Conservation (phyloP, 2,329 filamentous ascomycete species). For the Proliferodiscus dingleyae region DNA sequence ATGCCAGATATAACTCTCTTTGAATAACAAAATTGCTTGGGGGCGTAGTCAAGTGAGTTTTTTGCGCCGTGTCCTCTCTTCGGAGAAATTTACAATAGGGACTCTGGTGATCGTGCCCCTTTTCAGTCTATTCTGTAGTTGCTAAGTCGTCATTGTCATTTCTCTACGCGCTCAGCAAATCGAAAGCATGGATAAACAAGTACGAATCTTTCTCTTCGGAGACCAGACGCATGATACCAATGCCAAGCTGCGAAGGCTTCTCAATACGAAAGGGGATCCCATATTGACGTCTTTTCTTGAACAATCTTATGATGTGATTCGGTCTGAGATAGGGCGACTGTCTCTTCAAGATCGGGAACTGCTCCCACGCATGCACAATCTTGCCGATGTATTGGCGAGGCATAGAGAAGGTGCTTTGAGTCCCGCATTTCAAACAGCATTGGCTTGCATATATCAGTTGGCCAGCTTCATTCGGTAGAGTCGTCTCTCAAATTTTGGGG, state of each 20-base stretch:
- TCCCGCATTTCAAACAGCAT: neutral
- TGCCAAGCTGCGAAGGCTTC: neutral
- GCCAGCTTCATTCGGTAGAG: neutral
- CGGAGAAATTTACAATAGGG: no score
- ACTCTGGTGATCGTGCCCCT: no score
- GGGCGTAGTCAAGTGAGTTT: no score
- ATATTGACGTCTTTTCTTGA: neutral
- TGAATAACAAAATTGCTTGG: no score
- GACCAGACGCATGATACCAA: neutral
- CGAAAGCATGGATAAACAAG: neutral
- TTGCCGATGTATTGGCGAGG: neutral
- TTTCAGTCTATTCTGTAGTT: no score
- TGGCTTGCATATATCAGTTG: neutral
- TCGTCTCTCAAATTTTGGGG: neutral
- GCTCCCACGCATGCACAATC: neutral
- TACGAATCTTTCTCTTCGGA: neutral
- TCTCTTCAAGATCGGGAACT: neutral
- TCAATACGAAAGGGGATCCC: neutral
- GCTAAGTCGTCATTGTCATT: no score
- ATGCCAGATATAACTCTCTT: no score
- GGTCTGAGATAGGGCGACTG: neutral
- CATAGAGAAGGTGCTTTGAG: neutral
- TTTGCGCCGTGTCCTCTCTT: no score
- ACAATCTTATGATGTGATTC: neutral
- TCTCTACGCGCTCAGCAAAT: no score